Evolutionary conservation across 805 yeast species (phyloP).

Genomic region (Saccharomycopsis oosterbeekiorum): DNA sequence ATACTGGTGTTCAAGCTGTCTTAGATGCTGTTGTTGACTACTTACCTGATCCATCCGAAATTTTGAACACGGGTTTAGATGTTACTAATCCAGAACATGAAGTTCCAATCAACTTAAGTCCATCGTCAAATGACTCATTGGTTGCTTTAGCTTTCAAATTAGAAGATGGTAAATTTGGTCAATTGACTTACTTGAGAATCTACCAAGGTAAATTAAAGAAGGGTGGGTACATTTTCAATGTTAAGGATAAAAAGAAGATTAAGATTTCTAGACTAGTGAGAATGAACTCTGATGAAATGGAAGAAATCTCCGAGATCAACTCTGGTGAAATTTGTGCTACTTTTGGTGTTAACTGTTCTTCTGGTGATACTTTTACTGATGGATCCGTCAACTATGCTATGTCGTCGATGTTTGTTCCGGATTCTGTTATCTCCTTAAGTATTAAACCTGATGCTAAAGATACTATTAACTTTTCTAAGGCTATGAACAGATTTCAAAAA

Average conservation of each 20-base stretch:
- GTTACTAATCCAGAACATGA: slow-evolving; percentile 42
- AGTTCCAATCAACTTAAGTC: slow-evolving; percentile 60
- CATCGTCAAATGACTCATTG: slow-evolving; percentile 68
- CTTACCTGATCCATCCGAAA: slow-evolving; percentile 90
- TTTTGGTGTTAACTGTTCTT: slow-evolving; percentile 96
- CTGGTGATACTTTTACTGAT: slow-evolving; percentile 95
- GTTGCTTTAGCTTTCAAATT: slow-evolving; percentile 97
- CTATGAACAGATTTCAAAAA: slow-evolving; percentile 93
- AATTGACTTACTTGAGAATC: slow-evolving; percentile 90
- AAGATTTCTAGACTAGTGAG: slow-evolving; percentile 91
- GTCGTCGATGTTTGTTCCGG: slow-evolving; percentile 98
- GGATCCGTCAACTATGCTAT: slow-evolving; percentile 73
- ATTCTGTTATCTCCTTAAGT: slow-evolving; percentile 92
- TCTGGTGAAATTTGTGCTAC: slow-evolving; percentile 99
- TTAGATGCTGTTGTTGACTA: slow-evolving; percentile 72
- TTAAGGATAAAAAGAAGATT: slow-evolving; percentile 85
- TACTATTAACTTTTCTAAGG: slow-evolving; percentile 86
- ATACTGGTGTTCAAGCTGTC: slow-evolving; percentile 89
- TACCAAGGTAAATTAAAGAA: slow-evolving; percentile 93
- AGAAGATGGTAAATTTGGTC: slow-evolving; percentile 98
- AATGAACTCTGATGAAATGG: slow-evolving; percentile 99
- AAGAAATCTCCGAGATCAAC: slow-evolving; percentile 89
- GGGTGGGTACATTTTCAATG: slow-evolving; percentile 81
- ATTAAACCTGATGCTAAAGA: slow-evolving; percentile 85
- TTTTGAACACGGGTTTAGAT: slow-evolving; percentile 84